These are phyloP conservation scores for Ceratocystis cacaofunesta DNA, from an alignment of 2,329 filamentous ascomycete species.

Conservation along the genomic window DNA sequence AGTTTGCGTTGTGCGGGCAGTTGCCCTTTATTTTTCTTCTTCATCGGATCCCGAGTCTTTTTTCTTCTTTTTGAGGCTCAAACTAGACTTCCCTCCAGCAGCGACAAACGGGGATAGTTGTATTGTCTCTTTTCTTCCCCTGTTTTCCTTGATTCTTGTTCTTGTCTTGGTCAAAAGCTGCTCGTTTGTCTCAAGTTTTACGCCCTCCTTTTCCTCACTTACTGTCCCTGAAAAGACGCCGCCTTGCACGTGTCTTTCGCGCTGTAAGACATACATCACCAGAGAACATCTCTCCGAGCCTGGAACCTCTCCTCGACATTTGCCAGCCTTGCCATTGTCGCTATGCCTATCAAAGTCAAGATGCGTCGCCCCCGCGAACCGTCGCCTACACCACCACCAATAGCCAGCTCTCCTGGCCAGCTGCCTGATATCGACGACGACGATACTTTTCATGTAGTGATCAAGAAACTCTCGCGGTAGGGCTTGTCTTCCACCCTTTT, in stretches of 20 bases:
- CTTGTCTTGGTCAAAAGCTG: background rate
- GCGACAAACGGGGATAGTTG: background rate
- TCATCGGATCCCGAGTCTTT: background rate
- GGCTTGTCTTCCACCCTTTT: slow-evolving; percentile 18
- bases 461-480: slow-evolving; percentile 52
- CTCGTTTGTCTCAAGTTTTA: background rate
- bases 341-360: slow-evolving; percentile 17
- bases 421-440: slow-evolving; percentile 23
- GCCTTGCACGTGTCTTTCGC: background rate
- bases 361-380: slow-evolving; percentile 12
- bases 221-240: background rate
- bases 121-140: background rate
- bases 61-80: background rate
- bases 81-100: background rate
- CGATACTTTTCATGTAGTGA: slow-evolving; percentile 31
- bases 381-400: slow-evolving; percentile 7
- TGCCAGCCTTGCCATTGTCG: background rate
- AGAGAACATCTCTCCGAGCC: background rate
- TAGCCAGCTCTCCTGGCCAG: slow-evolving; percentile 20
- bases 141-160: background rate
- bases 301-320: background rate
- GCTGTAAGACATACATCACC: background rate
- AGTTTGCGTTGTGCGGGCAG: background rate
- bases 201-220: background rate
- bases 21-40: background rate